Evolutionary conservation across 192 early-diverging fungal genomes (phyloP).

Genomic region (Coemansia sp.): DNA sequence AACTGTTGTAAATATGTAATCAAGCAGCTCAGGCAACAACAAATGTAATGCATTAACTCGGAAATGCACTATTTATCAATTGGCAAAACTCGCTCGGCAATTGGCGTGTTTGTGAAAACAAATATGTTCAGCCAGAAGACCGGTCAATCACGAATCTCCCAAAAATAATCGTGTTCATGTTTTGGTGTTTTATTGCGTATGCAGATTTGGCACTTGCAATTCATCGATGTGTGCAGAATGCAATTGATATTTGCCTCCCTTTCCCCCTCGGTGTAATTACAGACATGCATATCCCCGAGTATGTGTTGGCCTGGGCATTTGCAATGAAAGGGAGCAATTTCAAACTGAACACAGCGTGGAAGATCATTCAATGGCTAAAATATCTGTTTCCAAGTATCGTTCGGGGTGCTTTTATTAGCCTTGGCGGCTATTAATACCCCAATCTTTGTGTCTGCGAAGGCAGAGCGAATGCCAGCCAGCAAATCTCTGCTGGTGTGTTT

Average conservation of each 20-base stretch:
- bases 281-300: conserved; percentile 5
- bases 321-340: too few relatives aligned
- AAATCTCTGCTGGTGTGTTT: too few relatives aligned
- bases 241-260: background rate
- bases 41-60: conserved; percentile 1
- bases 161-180: background rate
- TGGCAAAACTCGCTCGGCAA: conserved; percentile 3
- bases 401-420: too few relatives aligned
- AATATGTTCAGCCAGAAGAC: conserved; percentile 1
- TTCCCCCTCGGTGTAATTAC: conserved; percentile 3
- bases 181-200: background rate
- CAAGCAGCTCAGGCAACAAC: background rate
- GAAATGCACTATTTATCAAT: conserved; percentile 2
- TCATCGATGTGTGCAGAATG: background rate
- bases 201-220: too few relatives aligned
- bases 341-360: too few relatives aligned
- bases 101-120: background rate
- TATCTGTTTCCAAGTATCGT: too few relatives aligned
- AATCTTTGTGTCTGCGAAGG: too few relatives aligned
- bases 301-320: background rate
- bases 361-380: too few relatives aligned
- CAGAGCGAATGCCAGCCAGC: too few relatives aligned
- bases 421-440: too few relatives aligned
- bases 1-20: too few relatives aligned
- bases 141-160: background rate